These are phyloP conservation scores for Gymnopilus dilepis DNA, from an alignment of 768 basidiomycete species.

Conservation along the genomic window DNA sequence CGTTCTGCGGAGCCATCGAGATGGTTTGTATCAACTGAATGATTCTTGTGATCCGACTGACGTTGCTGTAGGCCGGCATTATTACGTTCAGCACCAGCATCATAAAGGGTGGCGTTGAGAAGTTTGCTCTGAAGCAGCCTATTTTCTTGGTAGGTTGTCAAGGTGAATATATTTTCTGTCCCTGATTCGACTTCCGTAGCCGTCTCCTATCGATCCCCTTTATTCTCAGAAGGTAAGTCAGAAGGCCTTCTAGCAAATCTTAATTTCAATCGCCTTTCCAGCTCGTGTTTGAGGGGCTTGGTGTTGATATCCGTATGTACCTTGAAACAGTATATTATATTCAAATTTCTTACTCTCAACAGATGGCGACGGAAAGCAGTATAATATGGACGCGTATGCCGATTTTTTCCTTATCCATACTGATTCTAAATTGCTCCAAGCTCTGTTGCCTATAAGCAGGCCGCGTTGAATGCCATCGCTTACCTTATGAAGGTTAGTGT, in stretches of 20 bases:
- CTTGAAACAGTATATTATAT: not conserved
- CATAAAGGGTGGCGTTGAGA: conserved; percentile 76
- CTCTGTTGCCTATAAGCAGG: conserved; percentile 81
- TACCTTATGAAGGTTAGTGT: conserved; percentile 67
- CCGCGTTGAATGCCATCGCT: conserved; percentile 74
- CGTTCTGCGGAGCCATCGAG: conserved; percentile 81
- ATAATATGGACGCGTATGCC: conserved; percentile 76
- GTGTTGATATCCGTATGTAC: conserved; percentile 68
- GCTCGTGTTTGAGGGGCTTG: conserved; percentile 78
- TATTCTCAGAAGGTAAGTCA: conserved; percentile 65
- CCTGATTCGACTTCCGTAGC: conserved; percentile 40
- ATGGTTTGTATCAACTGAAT: conserved; percentile 49
- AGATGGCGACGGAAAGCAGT: conserved; percentile 79
- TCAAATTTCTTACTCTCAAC: not conserved
- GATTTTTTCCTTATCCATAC: not conserved
- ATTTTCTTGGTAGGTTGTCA: conserved; percentile 64
- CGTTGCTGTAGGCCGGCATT: conserved; percentile 57
- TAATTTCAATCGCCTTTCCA: conserved; percentile 25
- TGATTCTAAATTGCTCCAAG: conserved; percentile 34
- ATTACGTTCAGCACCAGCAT: conserved; percentile 75
- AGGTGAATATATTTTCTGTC: not conserved
- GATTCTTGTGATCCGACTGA: not conserved
- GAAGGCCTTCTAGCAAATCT: not conserved
- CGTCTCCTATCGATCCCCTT: conserved; percentile 75
- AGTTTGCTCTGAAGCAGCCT: conserved; percentile 74